Evolutionary conservation across 202 grass and related monocot species (phyloP).

Genomic region (Zoysia matrella): DNA sequence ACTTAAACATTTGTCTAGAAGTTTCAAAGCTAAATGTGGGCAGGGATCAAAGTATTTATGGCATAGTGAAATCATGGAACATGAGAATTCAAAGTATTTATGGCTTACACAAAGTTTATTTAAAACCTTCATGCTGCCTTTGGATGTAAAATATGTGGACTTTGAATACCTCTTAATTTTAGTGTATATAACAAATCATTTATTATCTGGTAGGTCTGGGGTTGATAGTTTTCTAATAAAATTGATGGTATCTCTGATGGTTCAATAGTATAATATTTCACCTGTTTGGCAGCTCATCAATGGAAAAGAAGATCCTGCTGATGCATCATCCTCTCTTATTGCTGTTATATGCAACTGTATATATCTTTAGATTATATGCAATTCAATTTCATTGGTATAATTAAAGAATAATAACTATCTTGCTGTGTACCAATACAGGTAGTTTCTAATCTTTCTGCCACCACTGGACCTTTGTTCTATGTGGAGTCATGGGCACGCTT

Average conservation of each 20-base stretch:
- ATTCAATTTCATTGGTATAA: conserved; percentile 21
- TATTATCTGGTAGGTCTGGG: neutral
- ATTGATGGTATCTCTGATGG: neutral
- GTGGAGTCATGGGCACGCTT: conserved; percentile 64
- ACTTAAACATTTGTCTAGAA: neutral
- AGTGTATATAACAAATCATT: neutral
- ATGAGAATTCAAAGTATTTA: neutral
- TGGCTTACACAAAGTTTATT: neutral
- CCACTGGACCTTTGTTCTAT: conserved; percentile 44
- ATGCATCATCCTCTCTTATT: neutral
- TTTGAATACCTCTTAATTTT: neutral
- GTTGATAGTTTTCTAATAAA: neutral
- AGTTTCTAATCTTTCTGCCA: conserved; percentile 92
- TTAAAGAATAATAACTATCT: conserved; percentile 30
- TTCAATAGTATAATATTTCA: conserved; percentile 20
- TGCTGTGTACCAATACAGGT: conserved; percentile 53
- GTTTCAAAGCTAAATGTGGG: conserved; percentile 19
- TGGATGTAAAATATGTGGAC: neutral
- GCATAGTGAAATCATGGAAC: neutral
- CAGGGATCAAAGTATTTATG: neutral
- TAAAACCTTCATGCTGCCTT: conserved; percentile 6
- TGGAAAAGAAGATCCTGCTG: conserved; percentile 4
- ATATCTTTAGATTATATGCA: neutral
- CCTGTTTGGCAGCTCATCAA: neutral
- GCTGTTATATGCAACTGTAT: neutral